A percentile compares a stretch with the other conserved stretches of the same genome.
phyloP scores from a whole-genome alignment of 2,329 filamentous ascomycete species.

The Hortaea werneckii region DNA sequence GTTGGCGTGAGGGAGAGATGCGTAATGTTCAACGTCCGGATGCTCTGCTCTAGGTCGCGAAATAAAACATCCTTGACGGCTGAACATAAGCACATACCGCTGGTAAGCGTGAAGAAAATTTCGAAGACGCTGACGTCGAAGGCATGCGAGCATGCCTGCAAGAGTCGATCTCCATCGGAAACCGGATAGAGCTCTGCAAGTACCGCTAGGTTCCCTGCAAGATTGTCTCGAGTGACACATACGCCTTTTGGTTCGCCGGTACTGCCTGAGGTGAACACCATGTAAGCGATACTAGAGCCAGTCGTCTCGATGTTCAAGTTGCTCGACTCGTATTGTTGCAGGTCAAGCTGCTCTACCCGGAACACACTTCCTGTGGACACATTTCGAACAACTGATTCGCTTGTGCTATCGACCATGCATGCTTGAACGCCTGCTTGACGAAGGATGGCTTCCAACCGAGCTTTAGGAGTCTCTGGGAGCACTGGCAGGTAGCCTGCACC shows the following conservation, averaged over 20 bases:
- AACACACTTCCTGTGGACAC: slow-evolving; percentile 7
- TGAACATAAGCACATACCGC: slow-evolving; percentile 68
- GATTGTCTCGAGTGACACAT: slow-evolving; percentile 63
- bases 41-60: slow-evolving; percentile 57
- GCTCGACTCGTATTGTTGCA: slow-evolving; percentile 21
- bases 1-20: slow-evolving; percentile 82
- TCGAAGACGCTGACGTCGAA: slow-evolving; percentile 87
- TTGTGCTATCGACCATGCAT: slow-evolving; percentile 31
- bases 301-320: slow-evolving; percentile 33
- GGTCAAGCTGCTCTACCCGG: slow-evolving; percentile 24
- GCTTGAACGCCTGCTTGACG: slow-evolving; percentile 45
- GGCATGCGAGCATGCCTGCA: slow-evolving; percentile 75
- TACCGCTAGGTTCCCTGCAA: slow-evolving; percentile 63
- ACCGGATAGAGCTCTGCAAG: slow-evolving; percentile 58
- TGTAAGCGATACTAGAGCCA: slow-evolving; percentile 52
- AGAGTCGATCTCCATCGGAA: slow-evolving; percentile 45
- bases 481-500: slow-evolving; percentile 75
- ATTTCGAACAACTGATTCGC: slow-evolving; percentile 7
- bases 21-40: slow-evolving; percentile 55
- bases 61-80: slow-evolving; percentile 66
- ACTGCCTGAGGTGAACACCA: slow-evolving; percentile 75
- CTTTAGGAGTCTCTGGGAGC: slow-evolving; percentile 57
- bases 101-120: slow-evolving; percentile 74
- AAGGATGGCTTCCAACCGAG: slow-evolving; percentile 53
- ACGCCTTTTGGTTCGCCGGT: slow-evolving; percentile 75